A percentile compares a stretch with the other conserved stretches of the same genome.
Evolutionary conservation across 2,329 filamentous ascomycete genomes (phyloP).

Genomic region (Arthrobotrys entomopaga): DNA sequence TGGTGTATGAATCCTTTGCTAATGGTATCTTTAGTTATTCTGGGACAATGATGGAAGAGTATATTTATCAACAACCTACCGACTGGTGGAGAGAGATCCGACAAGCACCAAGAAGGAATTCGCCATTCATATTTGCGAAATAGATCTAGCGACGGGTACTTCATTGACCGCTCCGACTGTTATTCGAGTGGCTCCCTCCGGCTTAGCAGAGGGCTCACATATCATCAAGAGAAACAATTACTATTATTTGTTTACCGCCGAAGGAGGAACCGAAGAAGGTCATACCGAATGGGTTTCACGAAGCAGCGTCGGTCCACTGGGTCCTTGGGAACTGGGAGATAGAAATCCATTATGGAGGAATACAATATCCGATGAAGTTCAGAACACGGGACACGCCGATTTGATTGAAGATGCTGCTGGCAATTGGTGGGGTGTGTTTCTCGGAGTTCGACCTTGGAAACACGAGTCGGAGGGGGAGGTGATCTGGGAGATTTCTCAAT

Average conservation of each 20-base stretch:
- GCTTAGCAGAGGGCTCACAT: conserved; percentile 69
- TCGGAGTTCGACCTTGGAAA: conserved; percentile 58
- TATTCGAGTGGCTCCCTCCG: conserved; percentile 59
- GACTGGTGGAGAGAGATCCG: conserved; percentile 51
- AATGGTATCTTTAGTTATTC: conserved; percentile 62
- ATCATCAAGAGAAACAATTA: conserved; percentile 70
- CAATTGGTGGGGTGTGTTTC: conserved; percentile 66
- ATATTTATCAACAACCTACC: conserved; percentile 67
- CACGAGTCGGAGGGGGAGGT: conserved; percentile 38
- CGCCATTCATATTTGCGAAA: conserved; percentile 65
- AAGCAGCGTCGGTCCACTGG: conserved; percentile 59
- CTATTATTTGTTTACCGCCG: conserved; percentile 71
- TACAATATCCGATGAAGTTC: conserved; percentile 60
- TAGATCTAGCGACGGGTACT: conserved; percentile 64
- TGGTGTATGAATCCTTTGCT: conserved; percentile 1
- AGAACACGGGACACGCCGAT: conserved; percentile 67
- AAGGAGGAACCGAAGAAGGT: conserved; percentile 71
- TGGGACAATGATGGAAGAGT: conserved; percentile 65
- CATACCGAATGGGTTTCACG: conserved; percentile 72
- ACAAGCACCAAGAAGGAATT: conserved; percentile 60
- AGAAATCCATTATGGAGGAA: conserved; percentile 65
- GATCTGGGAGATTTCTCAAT: conserved; percentile 49
- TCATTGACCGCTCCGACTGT: conserved; percentile 62
- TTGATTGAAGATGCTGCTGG: conserved; percentile 65
- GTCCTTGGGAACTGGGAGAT: conserved; percentile 66